phyloP scores from a whole-genome alignment of 257 asterid species.

The Plantago ovata region DNA sequence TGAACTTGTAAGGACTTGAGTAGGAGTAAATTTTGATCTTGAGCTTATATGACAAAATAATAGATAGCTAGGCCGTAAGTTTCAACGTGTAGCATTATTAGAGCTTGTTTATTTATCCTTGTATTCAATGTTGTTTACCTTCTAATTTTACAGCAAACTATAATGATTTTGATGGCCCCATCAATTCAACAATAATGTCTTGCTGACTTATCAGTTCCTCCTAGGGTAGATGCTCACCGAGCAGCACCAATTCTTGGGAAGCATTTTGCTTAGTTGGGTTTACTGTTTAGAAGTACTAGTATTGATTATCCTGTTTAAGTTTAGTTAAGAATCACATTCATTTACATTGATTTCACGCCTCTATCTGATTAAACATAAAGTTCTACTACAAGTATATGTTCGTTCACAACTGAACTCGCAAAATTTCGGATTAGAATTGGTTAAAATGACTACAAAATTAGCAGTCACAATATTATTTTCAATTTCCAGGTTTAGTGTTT shows the following conservation, averaged over 20 bases:
- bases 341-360: background rate
- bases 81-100: too few species aligned
- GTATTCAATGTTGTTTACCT: too few species aligned
- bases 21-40: too few species aligned
- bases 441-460: background rate
- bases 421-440: background rate
- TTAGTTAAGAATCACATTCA: conserved; percentile 4
- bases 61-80: too few species aligned
- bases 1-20: too few species aligned
- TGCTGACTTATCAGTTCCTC: background rate
- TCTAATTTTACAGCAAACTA: too few species aligned
- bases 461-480: background rate
- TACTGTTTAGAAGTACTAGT: background rate
- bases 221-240: conserved; percentile 2
- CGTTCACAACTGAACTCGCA: background rate
- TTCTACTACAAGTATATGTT: too few species aligned
- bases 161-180: background rate
- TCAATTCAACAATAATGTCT: background rate
- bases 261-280: background rate
- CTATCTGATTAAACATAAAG: background rate
- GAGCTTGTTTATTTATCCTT: too few species aligned
- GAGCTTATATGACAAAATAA: too few species aligned
- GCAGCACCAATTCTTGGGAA: conserved; percentile 2
- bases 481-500: background rate
- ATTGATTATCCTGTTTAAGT: background rate